phyloP scores from a whole-genome alignment of 2,329 filamentous ascomycete species.

The Fusarium avenaceum region DNA sequence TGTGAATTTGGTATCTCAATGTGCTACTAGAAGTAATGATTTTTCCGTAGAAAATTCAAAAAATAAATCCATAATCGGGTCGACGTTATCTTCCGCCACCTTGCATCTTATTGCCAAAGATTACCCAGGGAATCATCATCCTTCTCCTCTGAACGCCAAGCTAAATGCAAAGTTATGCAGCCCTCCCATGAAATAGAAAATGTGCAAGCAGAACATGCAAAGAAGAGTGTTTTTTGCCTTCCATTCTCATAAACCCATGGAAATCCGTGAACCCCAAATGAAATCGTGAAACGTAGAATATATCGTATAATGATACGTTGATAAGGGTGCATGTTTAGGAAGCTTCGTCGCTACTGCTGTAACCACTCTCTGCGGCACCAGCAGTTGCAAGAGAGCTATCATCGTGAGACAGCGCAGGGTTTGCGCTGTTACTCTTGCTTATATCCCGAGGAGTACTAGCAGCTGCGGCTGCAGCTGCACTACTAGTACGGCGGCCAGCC shows the following conservation, averaged over 20 bases:
- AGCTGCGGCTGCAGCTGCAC: constrained; percentile 53
- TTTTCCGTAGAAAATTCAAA: constrained; percentile 6
- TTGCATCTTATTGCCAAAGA: constrained; percentile 14
- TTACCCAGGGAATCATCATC: constrained; percentile 36
- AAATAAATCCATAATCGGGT: constrained; percentile 4
- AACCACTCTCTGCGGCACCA: constrained; percentile 56
- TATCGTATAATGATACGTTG: constrained; percentile 1
- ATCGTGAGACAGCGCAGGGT: constrained; percentile 45
- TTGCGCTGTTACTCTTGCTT: constrained; percentile 52
- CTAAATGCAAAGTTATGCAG: constrained; percentile 40
- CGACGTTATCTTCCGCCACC: constrained; percentile 10
- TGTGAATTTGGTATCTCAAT: constrained; percentile 34
- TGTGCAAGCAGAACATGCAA: constrained; percentile 8
- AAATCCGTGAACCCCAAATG: background rate
- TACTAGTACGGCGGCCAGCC: constrained; percentile 47
- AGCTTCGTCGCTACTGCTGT: constrained; percentile 54
- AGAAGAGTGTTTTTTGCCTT: constrained; percentile 6
- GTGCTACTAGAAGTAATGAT: background rate
- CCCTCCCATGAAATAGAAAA: constrained; percentile 15
- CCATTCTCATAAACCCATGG: background rate
- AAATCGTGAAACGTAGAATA: constrained; percentile 13
- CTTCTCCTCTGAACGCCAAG: constrained; percentile 42
- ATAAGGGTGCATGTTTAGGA: background rate
- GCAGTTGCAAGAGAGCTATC: constrained; percentile 59
- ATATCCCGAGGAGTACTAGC: constrained; percentile 50